Evolutionary conservation across 352 stramenopile genomes (phyloP).

Genomic region (Plasmopara viticola): DNA sequence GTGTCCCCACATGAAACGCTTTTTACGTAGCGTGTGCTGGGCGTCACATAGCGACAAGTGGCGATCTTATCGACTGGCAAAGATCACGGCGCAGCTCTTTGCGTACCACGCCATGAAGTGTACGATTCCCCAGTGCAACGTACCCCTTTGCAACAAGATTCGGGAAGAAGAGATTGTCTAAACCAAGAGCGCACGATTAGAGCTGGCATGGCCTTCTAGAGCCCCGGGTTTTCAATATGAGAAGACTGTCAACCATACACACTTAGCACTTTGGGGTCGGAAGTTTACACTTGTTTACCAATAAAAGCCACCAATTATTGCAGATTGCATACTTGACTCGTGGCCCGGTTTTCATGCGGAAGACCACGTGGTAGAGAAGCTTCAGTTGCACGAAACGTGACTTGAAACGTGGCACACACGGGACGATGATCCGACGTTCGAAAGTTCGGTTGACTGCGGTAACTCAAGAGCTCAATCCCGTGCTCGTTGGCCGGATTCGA

Average conservation of each 20-base stretch:
- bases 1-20: slow-evolving; percentile 60
- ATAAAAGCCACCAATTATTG: neutral
- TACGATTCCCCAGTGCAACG: slow-evolving; percentile 26
- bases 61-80: slow-evolving; percentile 39
- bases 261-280: neutral
- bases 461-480: slow-evolving; percentile 55
- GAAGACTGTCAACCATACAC: neutral
- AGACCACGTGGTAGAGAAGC: slow-evolving; percentile 1
- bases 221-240: too few relatives aligned
- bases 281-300: neutral
- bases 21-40: slow-evolving; percentile 61
- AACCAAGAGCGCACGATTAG: slow-evolving; percentile 1
- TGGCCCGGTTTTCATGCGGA: slow-evolving; percentile 4
- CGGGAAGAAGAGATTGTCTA: slow-evolving; percentile 44
- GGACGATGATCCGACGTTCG: slow-evolving; percentile 71
- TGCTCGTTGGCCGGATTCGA: slow-evolving; percentile 39
- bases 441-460: slow-evolving; percentile 60
- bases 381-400: slow-evolving; percentile 26
- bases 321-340: slow-evolving; percentile 13
- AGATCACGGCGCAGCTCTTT: slow-evolving; percentile 43
- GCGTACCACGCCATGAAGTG: slow-evolving; percentile 52
- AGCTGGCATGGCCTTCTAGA: neutral
- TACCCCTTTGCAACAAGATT: slow-evolving; percentile 36
- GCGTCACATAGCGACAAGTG: slow-evolving; percentile 54
- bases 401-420: slow-evolving; percentile 59